Base-by-base conservation (phyloP, 2,329 filamentous ascomycete genomes). In the Tolypocladium paradoxum region DNA sequence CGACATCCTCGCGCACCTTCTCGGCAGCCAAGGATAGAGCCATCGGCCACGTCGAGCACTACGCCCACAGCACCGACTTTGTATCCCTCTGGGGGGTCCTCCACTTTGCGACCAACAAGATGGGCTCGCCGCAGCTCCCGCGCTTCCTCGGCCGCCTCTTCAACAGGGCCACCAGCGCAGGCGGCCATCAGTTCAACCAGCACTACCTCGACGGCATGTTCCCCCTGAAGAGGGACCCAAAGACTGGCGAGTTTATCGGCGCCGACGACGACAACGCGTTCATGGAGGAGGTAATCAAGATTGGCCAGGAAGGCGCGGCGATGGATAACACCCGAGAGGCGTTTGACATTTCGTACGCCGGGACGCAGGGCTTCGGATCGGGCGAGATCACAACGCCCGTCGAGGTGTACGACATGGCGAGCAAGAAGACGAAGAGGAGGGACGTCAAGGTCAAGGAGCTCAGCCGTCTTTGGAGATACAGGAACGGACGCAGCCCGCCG, bases 11-110 rank as follows among this genome's bases (percentile, higher is more conserved):
- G 12, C 58, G 70, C 22, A 69, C 67, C 6, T 65, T 69, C 1
- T 64, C 64, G 1, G 64, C 71, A 2, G 66, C 73, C 9, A 68
- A 73, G 6, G 72, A 74, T 56, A 70, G 73, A 40, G 78, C 79
- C 3, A 83, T 92, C 50, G 76, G 78, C 6, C 77, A 90, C 58
- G 84, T 93, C 38, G 88, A 93, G 68, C 88, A 93, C 67, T 93
- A 91, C 62, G 85, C 84, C 3, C 87, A 91, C 63, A 78, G 77
- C 9, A 78, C 75, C 18, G 88, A 93, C 61, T 87, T 89, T 58
- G 87, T 92, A 2, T 79, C 87, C 4, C 71, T 83, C 11, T 88
- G 85, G 77, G 88, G 88, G 1, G 81, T 90, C 6, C 72, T 92
- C 36, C 78, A 87, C 64, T 90, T 88, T 62, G 74, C 76, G 2